Base-by-base conservation (phyloP, 1,284 basidiomycete genomes). In the Tylopilus orsonianus region DNA sequence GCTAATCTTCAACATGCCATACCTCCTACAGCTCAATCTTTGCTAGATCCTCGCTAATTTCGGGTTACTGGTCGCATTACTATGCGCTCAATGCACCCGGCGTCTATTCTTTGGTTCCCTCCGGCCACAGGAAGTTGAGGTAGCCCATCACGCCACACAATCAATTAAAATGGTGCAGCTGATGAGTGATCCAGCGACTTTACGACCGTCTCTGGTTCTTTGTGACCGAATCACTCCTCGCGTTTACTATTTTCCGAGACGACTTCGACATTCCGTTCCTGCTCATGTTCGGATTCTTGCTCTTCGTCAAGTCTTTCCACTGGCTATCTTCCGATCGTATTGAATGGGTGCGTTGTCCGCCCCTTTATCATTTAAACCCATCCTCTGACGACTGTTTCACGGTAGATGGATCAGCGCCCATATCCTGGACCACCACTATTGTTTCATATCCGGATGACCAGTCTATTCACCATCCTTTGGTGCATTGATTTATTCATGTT, bases 201-300 rank as follows among this genome's bases (percentile, higher is more conserved):
- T 97, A 97, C 68, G 96, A 99, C 65, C 80, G 92, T 53, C 79
- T 93, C 36, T 98, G 97, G 96, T 95, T 96, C 73, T 97, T 97
- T 69, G 82, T 98, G 46, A 98, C 95, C 1, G 96, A 99, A 67
- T 95, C 92, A 6, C 76, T 99, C 33, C 75, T 99, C 40, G 96
- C 96, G 3, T 89, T 98, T 65, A 96, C 96, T 24, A 97, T 98
- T 59, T 99, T 99, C 72, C 80, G 94, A 49, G 90, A 94, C 67
- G 90, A 93, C 68, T 93, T 94, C 67, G 90, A 97, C 68, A 81
- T 88, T n/a, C 83, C 86, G 1, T 98, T 98, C 65, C 87, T 87
- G 30, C 73, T 95, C 56, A 90, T 97, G 80, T 98, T 97, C 64
- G 87, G 90, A 16, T 83, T 93, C 56, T 74, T 99, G 18, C 80